phyloP scores from a whole-genome alignment of 164 flowering plant genomes.

The Sextonia rubra region DNA sequence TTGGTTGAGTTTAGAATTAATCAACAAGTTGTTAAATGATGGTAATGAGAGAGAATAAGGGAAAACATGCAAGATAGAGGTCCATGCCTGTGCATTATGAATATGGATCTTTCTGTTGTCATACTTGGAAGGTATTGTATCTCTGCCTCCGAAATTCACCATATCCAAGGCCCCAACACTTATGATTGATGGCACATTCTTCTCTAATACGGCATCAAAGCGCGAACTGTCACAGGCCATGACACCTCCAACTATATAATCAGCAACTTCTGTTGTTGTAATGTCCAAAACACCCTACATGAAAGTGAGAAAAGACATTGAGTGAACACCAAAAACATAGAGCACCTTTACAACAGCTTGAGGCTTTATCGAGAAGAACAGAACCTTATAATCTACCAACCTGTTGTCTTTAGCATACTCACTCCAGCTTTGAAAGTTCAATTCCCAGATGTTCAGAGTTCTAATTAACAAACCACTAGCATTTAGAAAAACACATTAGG shows the following conservation, averaged over 20 bases:
- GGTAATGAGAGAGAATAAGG: neutral
- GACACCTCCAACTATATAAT: slow-evolving; percentile 90
- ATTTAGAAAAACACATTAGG: no score
- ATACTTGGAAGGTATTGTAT: slow-evolving; percentile 66
- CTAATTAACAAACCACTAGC: no score
- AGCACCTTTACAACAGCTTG: neutral
- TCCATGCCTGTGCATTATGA: slow-evolving; percentile 77
- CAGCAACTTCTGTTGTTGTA: slow-evolving; percentile 96
- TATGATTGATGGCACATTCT: slow-evolving; percentile 68
- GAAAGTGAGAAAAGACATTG: neutral
- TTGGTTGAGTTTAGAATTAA: neutral
- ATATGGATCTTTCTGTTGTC: slow-evolving; percentile 54
- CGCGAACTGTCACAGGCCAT: slow-evolving; percentile 94
- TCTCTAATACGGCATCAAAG: slow-evolving; percentile 78
- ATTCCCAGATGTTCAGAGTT: no score
- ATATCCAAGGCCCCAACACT: slow-evolving; percentile 94
- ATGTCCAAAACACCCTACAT: slow-evolving; percentile 84
- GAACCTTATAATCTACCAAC: neutral
- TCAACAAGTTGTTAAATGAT: neutral
- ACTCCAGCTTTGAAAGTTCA: neutral
- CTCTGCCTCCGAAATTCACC: slow-evolving; percentile 85
- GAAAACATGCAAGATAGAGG: neutral
- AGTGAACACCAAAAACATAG: neutral
- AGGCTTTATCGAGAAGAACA: neutral
- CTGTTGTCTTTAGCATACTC: neutral